Base-by-base conservation (phyloP, 345 rosid genomes). In the Salix arbutifolia region DNA sequence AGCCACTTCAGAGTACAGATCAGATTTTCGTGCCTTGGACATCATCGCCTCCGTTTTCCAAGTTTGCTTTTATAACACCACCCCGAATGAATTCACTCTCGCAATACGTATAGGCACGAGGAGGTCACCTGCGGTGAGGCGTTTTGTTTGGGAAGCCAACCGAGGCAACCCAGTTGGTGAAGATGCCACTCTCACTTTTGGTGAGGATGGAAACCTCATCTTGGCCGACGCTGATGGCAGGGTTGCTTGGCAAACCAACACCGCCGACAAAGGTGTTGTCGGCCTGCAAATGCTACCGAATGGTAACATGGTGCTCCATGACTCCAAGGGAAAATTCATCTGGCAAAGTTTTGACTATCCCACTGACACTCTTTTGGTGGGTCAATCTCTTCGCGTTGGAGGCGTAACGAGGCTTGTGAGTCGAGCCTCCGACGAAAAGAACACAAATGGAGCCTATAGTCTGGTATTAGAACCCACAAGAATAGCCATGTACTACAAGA, bases 11-110 rank as follows among this genome's bases (percentile, higher is more conserved):
- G 87, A 91, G 71, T 89, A 91, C 38, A 72, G 37, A 2, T 89
- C 77, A 2, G 26, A 78, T 70, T 88, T 84, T 70, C 85, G 90
- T 25, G 73, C 23, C 40, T 13, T 79, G 21, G 9, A 37, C 23
- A 37, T 82, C 3, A 74, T 31, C 38, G 77, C 9, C 25, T 77
- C 78, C 26, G 89, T 88, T n/a, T 92, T 89, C 73, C 87, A 83
- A 28, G 85, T 92, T 4, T 83, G 84, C 80, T 92, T 90, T 65
- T 88, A 86, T 53, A 89, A 86, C 79, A 92, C 89, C 58, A 91
- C 92, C 37, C 85, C 90, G 4, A 84, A 87, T 72, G 90, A 85
- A 40, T 92, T 69, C 84, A 89, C 90, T 4, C 74, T 91, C 21
- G 90, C 90, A 18, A 73, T 89, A 0, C 81, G 92, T 12, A 86